Evolutionary conservation across 2,329 filamentous ascomycete genomes (phyloP), one percentile per base, ranked within the genome.

Genomic region (Fusarium verticillioides): DNA sequence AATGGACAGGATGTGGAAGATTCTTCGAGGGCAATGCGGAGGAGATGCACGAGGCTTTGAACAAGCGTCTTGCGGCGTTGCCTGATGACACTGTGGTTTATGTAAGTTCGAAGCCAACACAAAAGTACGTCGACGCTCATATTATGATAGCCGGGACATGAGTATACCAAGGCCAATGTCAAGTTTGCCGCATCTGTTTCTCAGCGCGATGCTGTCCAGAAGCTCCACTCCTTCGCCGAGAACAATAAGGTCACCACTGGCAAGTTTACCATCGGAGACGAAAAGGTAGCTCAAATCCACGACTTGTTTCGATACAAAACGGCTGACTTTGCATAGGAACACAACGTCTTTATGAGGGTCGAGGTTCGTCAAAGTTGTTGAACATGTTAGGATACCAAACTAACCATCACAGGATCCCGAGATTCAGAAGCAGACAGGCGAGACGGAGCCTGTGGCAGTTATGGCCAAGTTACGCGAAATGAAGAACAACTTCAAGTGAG

Each of bases 151-250:
- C 95, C 96, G 23, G 96, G 96, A 8, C 96, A 99, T 79, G 96
- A 98, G 82, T 99, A 99, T 84, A 99, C 96, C n/a, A 97, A 96
- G 83, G 89, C 92, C 58, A 99, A 99, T 79, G 94, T 96, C 78
- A 94, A 94, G 81, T 99, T 99, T 80, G 92, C 90, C 53, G 84
- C 93, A 66, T 92, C 92, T 5, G 92, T 98, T 21, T 85, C 92
- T 63, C 90, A 94, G 78, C 93, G 89, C 46, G 91, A 93, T 54
- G 87, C 93, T 1, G 90, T 98, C 71, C 91, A 93, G 86, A 93
- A 91, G 77, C 87, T 99, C 37, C 86, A 93, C 74, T 86, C 88
- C 0, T 98, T 94, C 81, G 93, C 94, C 4, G 90, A 93, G 61
- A 87, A 88, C 68, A 96, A 98, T 82, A 86, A 91, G 83, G 89